Evolutionary conservation across 73 alveolate species (phyloP), one percentile per base, ranked within the genome.

Genomic region (Stentor coeruleus): DNA sequence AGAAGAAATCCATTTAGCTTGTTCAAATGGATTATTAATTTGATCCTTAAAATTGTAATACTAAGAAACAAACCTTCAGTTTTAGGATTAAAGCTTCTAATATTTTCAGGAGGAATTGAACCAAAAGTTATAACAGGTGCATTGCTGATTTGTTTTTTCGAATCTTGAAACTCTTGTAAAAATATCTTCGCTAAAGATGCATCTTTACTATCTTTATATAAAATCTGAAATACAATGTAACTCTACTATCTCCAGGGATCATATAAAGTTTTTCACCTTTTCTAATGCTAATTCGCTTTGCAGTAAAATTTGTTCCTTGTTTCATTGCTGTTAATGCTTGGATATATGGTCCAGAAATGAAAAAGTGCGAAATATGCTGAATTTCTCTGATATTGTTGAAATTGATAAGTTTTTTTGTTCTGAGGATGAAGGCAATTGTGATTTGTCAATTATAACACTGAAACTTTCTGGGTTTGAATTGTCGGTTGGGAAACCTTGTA

Each of bases 1-100:
- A 3, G 91, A 83, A 31, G 81, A 81, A 38, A 89, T 37, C 79
- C 79, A 66, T 40, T 33, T 20, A 20, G 49, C 79, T 20, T 20
- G n/a, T 66, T 66, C 79, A 1, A 31, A 37, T 66, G n/a, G 40
- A 1, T 66, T 37, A 28, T 31, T 66, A 26, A 66, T 33, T 31
- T 66, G 79, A 20, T 66, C 79, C 41, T 66, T 66, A 66, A 66
- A 20, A 66, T 2, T 33, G 79, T 66, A 11, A 66, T 33, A 26
- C 42, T 28, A 20, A 66, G 33, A 66, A 66, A 66, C 66, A 49
- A 20, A 37, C 79, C 79, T 33, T 20, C 37, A 33, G 79, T 26
- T 33, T 20, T 20, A 1, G 79, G 79, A 28, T 33, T 66, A 33
- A 66, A 66, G 40, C n/a, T 66, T 20, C 49, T 20, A 26, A 66